phyloP scores from a whole-genome alignment of 2,329 filamentous ascomycete genomes.

The Amylocarpus encephaloides region DNA sequence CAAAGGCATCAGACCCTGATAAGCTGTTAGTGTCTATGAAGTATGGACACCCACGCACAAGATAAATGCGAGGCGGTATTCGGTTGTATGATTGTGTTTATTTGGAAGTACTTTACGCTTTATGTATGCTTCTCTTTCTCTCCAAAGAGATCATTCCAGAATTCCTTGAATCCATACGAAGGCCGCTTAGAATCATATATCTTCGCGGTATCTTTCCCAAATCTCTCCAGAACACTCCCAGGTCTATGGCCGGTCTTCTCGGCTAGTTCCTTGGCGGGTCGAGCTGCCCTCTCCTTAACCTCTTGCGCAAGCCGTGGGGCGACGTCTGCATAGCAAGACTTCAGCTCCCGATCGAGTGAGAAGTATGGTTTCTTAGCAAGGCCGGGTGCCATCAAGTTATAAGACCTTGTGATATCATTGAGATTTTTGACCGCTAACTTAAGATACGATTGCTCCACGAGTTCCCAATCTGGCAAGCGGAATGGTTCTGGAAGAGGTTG shows the following conservation, averaged over 20 bases:
- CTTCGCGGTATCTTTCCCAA: conserved; percentile 48
- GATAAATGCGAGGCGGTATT: too few relatives aligned
- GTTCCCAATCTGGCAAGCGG: conserved; percentile 71
- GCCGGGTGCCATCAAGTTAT: conserved; percentile 91
- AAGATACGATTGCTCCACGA: conserved; percentile 67
- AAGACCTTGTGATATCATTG: conserved; percentile 74
- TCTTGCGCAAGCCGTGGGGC: conserved; percentile 68
- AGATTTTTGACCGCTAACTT: conserved; percentile 69
- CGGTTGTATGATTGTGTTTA: too few relatives aligned
- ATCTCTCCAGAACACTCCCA: conserved; percentile 54
- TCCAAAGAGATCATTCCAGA: conserved; percentile 74
- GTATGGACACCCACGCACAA: too few relatives aligned
- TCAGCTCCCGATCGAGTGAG: conserved; percentile 73
- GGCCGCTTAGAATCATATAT: conserved; percentile 70
- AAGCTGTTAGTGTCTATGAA: too few relatives aligned
- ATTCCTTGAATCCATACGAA: conserved; percentile 80
- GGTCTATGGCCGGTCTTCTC: conserved; percentile 38
- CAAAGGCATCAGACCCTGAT: too few relatives aligned
- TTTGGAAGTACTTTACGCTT: too few relatives aligned
- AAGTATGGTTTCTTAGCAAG: conserved; percentile 92
- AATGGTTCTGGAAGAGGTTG: conserved; percentile 53
- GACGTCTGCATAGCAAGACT: conserved; percentile 76
- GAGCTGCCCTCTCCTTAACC: conserved; percentile 62
- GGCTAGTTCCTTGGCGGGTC: conserved; percentile 37
- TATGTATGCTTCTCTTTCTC: conserved; percentile 9